Evolutionary conservation across 2,329 filamentous ascomycete genomes (phyloP).

Genomic region (Aspergillus amoenus): DNA sequence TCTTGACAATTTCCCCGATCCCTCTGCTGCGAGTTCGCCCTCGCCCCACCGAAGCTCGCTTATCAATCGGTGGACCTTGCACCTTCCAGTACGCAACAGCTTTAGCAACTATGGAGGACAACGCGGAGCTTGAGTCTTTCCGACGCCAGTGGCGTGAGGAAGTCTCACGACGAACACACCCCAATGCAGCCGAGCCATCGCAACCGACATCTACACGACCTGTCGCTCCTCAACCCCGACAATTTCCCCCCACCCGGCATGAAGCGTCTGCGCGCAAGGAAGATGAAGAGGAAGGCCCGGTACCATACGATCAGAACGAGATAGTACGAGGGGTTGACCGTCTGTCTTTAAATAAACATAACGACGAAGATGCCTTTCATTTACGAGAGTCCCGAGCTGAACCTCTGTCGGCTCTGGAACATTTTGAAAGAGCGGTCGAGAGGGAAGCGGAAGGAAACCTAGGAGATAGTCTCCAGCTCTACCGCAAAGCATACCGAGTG

Average conservation of each 20-base stretch:
- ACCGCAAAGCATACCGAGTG: slow-evolving; percentile 86
- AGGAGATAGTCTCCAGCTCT: slow-evolving; percentile 83
- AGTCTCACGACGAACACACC: slow-evolving; percentile 55
- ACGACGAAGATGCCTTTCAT: slow-evolving; percentile 42
- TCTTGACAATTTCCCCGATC: background rate
- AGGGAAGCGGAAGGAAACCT: slow-evolving; percentile 81
- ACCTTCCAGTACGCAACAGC: slow-evolving; percentile 23
- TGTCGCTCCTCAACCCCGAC: slow-evolving; percentile 24
- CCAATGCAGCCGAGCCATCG: slow-evolving; percentile 13
- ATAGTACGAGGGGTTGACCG: slow-evolving; percentile 37
- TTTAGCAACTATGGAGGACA: slow-evolving; percentile 40
- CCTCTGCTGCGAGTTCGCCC: background rate
- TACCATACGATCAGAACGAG: slow-evolving; percentile 27
- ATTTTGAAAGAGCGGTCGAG: slow-evolving; percentile 89
- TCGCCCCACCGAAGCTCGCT: slow-evolving; percentile 15
- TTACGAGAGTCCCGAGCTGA: slow-evolving; percentile 39
- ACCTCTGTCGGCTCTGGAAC: slow-evolving; percentile 78
- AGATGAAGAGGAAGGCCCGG: slow-evolving; percentile 27
- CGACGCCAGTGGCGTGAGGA: slow-evolving; percentile 84
- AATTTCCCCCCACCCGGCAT: slow-evolving; percentile 42
- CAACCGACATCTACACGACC: slow-evolving; percentile 15
- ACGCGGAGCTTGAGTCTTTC: slow-evolving; percentile 80
- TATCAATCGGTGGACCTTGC: slow-evolving; percentile 20
- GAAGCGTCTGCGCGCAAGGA: slow-evolving; percentile 39
- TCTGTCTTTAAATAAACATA: slow-evolving; percentile 30